A percentile compares a stretch with the other conserved stretches of the same genome.
These are phyloP conservation scores for Saccharomycopsis fermentans DNA, from an alignment of 805 yeast genomes.

Conservation along the genomic window DNA sequence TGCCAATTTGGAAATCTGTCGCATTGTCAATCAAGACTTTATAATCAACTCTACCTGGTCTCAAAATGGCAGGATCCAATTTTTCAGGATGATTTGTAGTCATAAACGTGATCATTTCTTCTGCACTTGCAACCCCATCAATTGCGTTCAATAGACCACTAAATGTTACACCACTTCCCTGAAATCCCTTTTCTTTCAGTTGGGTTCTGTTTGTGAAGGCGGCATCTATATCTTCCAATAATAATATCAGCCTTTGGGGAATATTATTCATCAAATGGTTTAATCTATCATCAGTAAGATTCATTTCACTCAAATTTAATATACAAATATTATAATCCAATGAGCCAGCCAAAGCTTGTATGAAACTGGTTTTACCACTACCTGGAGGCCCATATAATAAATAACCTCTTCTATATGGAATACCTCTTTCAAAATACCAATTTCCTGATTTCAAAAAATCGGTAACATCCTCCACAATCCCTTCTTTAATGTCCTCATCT, in stretches of 20 bases:
- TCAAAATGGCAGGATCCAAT: slow-evolving; percentile 81
- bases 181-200: slow-evolving; percentile 63
- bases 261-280: slow-evolving; percentile 95
- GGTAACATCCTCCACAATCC: slow-evolving; percentile 57
- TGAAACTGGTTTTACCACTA: slow-evolving; percentile 89
- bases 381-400: slow-evolving; percentile 96
- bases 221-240: slow-evolving; percentile 91
- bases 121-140: slow-evolving; percentile 97
- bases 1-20: slow-evolving; percentile 62
- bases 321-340: slow-evolving; percentile 93
- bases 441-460: slow-evolving; percentile 73
- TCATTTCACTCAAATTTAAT: slow-evolving; percentile 79
- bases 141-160: slow-evolving; percentile 88
- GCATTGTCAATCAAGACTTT: slow-evolving; percentile 82
- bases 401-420: slow-evolving; percentile 93
- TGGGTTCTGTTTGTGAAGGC: slow-evolving; percentile 83
- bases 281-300: slow-evolving; percentile 86
- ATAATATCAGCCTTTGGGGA: slow-evolving; percentile 76
- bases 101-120: slow-evolving; percentile 94
- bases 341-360: slow-evolving; percentile 95
- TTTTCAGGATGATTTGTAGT: slow-evolving; percentile 96
- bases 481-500: slow-evolving; percentile 63
- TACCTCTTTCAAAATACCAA: slow-evolving; percentile 96
- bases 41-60: slow-evolving; percentile 92
- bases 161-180: slow-evolving; percentile 78